Evolutionary conservation across 139 green algal species (phyloP).

Genomic region (Mychonastes homosphaera): DNA sequence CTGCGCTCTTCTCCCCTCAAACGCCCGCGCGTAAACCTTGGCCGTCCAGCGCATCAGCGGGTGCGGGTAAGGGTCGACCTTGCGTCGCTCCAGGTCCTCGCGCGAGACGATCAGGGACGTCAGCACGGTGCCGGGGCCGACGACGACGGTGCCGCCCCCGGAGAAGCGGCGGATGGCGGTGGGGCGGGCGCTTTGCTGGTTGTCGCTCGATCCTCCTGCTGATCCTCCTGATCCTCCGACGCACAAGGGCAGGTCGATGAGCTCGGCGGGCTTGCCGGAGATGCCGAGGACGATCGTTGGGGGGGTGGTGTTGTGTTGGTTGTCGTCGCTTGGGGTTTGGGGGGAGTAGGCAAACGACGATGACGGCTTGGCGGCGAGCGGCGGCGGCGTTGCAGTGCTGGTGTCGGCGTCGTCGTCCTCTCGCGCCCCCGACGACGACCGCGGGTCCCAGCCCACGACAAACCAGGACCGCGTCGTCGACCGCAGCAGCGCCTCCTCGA

Average conservation of each 20-base stretch:
- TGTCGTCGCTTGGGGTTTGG: background rate
- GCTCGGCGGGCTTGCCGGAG: slow-evolving; percentile 59
- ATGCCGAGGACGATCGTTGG: background rate
- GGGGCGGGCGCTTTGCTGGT: no score
- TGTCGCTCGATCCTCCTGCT: slow-evolving; percentile 41
- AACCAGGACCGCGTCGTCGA: slow-evolving; percentile 64
- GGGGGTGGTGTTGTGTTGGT: background rate
- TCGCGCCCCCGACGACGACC: slow-evolving; percentile 1
- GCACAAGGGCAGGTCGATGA: slow-evolving; percentile 66
- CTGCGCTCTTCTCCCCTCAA: slow-evolving; percentile 20
- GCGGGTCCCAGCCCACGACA: slow-evolving; percentile 66
- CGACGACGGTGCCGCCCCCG: slow-evolving; percentile 92
- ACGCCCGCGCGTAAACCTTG: slow-evolving; percentile 59
- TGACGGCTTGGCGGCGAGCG: background rate
- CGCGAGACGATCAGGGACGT: slow-evolving; percentile 39
- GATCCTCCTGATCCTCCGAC: slow-evolving; percentile 28
- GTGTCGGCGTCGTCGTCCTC: background rate
- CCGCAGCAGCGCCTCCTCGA: slow-evolving; percentile 81
- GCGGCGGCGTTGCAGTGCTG: background rate
- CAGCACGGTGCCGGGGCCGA: slow-evolving; percentile 79
- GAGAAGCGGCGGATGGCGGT: slow-evolving; percentile 86
- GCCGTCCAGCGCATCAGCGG: slow-evolving; percentile 90
- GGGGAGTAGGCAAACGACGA: background rate
- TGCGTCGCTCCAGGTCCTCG: slow-evolving; percentile 1
- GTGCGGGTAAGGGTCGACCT: slow-evolving; percentile 44